Base-by-base conservation (phyloP, 2,329 filamentous ascomycete genomes). In the Colletotrichum coccodes region DNA sequence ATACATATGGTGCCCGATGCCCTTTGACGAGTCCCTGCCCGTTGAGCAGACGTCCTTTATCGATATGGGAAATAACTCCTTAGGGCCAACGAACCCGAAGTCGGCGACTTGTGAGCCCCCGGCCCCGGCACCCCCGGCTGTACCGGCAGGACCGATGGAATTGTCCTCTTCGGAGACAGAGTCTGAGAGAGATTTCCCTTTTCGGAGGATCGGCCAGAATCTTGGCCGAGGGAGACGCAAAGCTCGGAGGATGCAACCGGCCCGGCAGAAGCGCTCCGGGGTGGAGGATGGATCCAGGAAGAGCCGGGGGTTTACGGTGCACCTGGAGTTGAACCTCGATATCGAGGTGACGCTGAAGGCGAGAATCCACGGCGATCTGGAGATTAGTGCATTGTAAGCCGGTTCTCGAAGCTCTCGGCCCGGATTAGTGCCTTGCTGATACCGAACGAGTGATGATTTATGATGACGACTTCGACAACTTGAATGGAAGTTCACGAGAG, bases 1-100 rank as follows among this genome's bases (percentile, higher is more conserved):
- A 26, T 68, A 53, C 9, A 56, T 68, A 46, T 68, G 65, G 65
- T 60, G 54, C 3, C 65, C 65, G 21, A 68, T 68, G 65, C 65
- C 65, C 0, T 68, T 68, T 1, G 65, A 68, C 42, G 49, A 68
- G 12, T 68, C 65, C 3, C 3, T 68, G 18, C 65, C 65, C 8
- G 28, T 68, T 8, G 65, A 68, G 30, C 61, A 68, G 14, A 65
- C 65, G 47, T 68, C 65, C 9, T 68, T 68, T 4, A 68, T 68
- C 40, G 36, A 60, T 3, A 68, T 68, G 61, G 62, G 44, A 50
- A 36, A 14, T 18, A 34, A 42, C 16, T 26, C 12, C 14, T 11
- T 8, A 18, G 16, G 16, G 38, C 9, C 52, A 36, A 14, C 28
- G 8, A 21, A 36, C 59, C 26, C 4, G 2, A 16, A 23, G 1